These are phyloP conservation scores for Rhamnella rubrinervis DNA, from an alignment of 331 rosid species.

Conservation along the genomic window DNA sequence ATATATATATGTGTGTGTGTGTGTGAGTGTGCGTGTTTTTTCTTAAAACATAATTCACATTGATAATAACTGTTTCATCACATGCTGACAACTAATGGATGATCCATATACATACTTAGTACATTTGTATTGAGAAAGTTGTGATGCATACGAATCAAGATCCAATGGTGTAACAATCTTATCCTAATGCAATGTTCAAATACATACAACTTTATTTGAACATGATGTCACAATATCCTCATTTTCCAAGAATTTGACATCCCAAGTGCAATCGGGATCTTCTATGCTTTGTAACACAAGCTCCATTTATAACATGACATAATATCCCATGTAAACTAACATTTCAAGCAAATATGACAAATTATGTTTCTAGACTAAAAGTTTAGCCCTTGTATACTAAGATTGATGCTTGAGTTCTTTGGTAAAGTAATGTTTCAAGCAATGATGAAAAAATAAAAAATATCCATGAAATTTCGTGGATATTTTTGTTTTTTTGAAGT, in stretches of 20 bases:
- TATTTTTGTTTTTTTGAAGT: too few species aligned
- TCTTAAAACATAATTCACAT: neutral
- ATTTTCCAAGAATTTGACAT: conserved; percentile 85
- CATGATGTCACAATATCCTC: conserved; percentile 94
- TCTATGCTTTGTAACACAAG: conserved; percentile 90
- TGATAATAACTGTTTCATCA: neutral
- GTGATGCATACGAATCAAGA: conserved; percentile 62
- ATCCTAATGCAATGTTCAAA: conserved; percentile 70
- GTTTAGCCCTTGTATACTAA: neutral
- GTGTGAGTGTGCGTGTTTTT: too few species aligned
- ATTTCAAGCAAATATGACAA: conserved; percentile 23
- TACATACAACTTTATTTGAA: conserved; percentile 80
- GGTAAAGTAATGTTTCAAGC: neutral
- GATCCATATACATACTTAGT: conserved; percentile 52
- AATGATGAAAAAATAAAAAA: neutral
- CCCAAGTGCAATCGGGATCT: conserved; percentile 99
- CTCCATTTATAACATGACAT: conserved; percentile 62
- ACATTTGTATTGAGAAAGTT: conserved; percentile 68
- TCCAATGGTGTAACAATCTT: conserved; percentile 69
- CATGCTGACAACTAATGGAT: conserved; percentile 21
- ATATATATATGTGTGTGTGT: too few species aligned
- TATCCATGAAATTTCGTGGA: too few species aligned
- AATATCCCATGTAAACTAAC: conserved; percentile 7
- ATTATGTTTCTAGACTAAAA: conserved; percentile 18
- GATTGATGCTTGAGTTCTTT: neutral